These are phyloP conservation scores for Brasilioporus rufonigricans DNA, from an alignment of 768 basidiomycete genomes.

Conservation along the genomic window DNA sequence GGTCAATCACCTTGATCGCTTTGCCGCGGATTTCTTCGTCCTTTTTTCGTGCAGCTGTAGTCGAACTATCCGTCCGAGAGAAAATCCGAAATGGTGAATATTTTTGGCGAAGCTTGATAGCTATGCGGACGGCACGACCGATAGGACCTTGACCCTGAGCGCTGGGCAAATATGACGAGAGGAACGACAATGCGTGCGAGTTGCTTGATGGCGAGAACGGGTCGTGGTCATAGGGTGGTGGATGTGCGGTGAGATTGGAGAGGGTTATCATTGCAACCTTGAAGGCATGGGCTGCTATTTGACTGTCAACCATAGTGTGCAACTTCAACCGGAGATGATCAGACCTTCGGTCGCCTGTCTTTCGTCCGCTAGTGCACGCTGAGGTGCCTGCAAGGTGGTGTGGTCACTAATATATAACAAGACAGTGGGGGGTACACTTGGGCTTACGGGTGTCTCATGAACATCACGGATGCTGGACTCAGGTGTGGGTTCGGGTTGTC, in stretches of 20 bases:
- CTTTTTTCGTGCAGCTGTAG: slow-evolving; percentile 45
- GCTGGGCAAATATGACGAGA: slow-evolving; percentile 67
- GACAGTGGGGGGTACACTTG: not conserved
- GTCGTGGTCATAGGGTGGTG: slow-evolving; percentile 55
- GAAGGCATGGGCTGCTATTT: slow-evolving; percentile 67
- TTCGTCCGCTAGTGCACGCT: slow-evolving; percentile 19
- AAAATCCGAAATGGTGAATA: slow-evolving; percentile 47
- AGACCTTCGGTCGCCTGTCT: slow-evolving; percentile 55
- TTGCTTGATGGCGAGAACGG: slow-evolving; percentile 37
- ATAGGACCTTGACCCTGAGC: slow-evolving; percentile 77
- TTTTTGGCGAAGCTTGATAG: slow-evolving; percentile 61
- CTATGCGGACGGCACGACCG: slow-evolving; percentile 66
- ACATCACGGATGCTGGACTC: slow-evolving; percentile 1
- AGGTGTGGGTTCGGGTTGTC: slow-evolving; percentile 12
- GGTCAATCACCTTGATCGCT: slow-evolving; percentile 77
- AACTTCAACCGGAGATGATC: not conserved
- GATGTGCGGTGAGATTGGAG: slow-evolving; percentile 58
- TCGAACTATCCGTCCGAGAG: slow-evolving; percentile 41
- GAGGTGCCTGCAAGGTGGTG: slow-evolving; percentile 12
- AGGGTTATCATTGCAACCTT: slow-evolving; percentile 71
- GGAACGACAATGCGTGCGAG: slow-evolving; percentile 46
- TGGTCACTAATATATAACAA: not conserved
- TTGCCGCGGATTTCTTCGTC: slow-evolving; percentile 69
- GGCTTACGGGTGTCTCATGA: slow-evolving; percentile 17
- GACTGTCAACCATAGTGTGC: slow-evolving; percentile 1